These are phyloP conservation scores for Parasarocladium wereldwijsianum DNA, from an alignment of 2,329 filamentous ascomycete species.

Conservation along the genomic window DNA sequence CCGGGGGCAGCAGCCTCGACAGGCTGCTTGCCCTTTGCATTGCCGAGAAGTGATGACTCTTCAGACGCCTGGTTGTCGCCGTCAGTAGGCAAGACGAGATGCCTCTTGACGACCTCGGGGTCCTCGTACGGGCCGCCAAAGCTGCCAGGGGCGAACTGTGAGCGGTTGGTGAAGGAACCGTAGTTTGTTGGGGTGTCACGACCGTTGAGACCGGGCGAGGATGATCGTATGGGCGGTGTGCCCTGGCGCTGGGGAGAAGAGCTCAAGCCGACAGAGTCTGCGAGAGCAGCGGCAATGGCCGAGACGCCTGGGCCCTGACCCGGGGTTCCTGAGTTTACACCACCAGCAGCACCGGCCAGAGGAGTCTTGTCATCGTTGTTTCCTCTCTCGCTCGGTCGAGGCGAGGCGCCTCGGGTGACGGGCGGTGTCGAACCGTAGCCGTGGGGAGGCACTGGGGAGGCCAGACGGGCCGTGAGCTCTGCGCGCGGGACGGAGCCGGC, in stretches of 20 bases:
- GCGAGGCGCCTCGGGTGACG: conserved; percentile 19
- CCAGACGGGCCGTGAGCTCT: conserved; percentile 45
- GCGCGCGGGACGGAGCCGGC: conserved; percentile 41
- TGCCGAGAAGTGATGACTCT: conserved; percentile 26
- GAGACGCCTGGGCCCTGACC: conserved; percentile 69
- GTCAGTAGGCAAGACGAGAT: conserved; percentile 60
- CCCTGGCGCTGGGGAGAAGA: conserved; percentile 54
- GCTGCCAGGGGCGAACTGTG: conserved; percentile 27
- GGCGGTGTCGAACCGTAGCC: conserved; percentile 18
- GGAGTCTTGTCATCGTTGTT: conserved; percentile 37
- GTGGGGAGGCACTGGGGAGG: conserved; percentile 35
- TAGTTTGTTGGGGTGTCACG: conserved; percentile 52
- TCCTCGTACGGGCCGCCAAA: conserved; percentile 60
- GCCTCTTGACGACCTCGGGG: conserved; percentile 78
- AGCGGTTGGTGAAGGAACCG: conserved; percentile 68
- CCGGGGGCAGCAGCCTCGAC: conserved; percentile 21
- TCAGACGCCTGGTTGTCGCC: conserved; percentile 27
- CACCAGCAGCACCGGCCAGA: conserved; percentile 39
- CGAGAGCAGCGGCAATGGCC: conserved; percentile 76
- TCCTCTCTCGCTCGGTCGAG: conserved; percentile 12
- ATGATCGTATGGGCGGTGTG: conserved; percentile 38
- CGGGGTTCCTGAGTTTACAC: conserved; percentile 26
- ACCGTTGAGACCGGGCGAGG: conserved; percentile 24
- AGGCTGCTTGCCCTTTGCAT: conserved; percentile 38
- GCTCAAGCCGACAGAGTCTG: conserved; percentile 49